These are phyloP conservation scores for Discostella pseudostelligera DNA, from an alignment of 108 stramenopile species.

Conservation along the genomic window DNA sequence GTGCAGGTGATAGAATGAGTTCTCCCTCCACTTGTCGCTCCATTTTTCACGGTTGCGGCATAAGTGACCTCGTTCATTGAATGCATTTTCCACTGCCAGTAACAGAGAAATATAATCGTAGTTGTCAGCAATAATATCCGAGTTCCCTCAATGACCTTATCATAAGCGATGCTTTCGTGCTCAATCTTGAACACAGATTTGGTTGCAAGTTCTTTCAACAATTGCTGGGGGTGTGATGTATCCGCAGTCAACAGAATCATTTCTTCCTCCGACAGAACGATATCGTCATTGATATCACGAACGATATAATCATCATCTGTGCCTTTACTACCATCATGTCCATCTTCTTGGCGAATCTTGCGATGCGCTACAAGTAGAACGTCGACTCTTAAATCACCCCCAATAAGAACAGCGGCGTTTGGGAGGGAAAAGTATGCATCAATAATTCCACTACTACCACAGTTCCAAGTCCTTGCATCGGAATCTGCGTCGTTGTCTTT, in stretches of 20 bases:
- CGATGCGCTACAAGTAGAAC: constrained; percentile 10
- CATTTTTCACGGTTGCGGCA: not conserved
- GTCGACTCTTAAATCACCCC: constrained; percentile 53
- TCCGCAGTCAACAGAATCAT: constrained; percentile 36
- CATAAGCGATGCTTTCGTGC: constrained; percentile 52
- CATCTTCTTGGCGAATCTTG: not conserved
- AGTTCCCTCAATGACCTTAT: constrained; percentile 41
- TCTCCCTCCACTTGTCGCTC: constrained; percentile 8
- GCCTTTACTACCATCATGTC: constrained; percentile 10
- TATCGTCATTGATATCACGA: constrained; percentile 9
- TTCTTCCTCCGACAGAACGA: constrained; percentile 21
- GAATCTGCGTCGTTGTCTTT: not conserved
- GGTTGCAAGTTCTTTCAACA: constrained; percentile 47
- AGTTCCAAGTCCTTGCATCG: constrained; percentile 48
- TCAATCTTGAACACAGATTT: constrained; percentile 53
- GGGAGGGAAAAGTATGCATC: constrained; percentile 68
- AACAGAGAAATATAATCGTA: constrained; percentile 54
- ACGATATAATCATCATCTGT: constrained; percentile 14
- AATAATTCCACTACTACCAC: constrained; percentile 46
- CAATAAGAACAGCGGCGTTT: constrained; percentile 53
- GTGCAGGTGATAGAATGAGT: not conserved
- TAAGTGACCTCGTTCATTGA: constrained; percentile 20
- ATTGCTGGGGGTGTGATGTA: constrained; percentile 27
- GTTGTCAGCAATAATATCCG: constrained; percentile 49
- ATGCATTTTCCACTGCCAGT: constrained; percentile 64